Base-by-base conservation (phyloP, 306 rosid genomes). In the Cucumis melo region DNA sequence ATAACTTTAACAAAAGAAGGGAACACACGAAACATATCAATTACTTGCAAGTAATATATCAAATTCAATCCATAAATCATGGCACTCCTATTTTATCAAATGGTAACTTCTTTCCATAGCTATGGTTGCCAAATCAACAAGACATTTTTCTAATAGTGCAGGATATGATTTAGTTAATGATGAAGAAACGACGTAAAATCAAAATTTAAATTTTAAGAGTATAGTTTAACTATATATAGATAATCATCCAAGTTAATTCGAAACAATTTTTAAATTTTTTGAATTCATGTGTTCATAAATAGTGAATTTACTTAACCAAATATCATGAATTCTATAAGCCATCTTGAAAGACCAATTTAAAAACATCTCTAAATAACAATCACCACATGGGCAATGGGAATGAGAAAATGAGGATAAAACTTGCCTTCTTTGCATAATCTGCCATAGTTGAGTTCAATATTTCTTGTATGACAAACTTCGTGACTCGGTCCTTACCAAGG, bases 401-500 rank as follows among this genome's bases (percentile, higher is more conserved):
- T 32, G 16, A 75, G n/a, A 24, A 12, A 44, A 63, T 57, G 73
- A 78, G 14, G 48, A 41, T 36, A 34, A 16, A 34, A 82, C 89
- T 86, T 81, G 72, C 97, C 91, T 88, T 83, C 86, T 71, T 82
- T 20, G 78, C 90, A 63, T 87, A 93, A 78, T 89, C 91, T 81
- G 87, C 91, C 92, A 91, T 84, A 56, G 92, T 79, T 72, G 89
- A 88, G 77, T 85, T 93, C 42, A 93, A 84, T 64, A 93, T 87
- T 83, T 93, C 98, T 79, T 93, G 96, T 73, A 93, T 87, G 61
- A 83, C 87, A 81, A 91, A 93, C 79, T 81, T 88, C 1, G 83
- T 88, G 66, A 93, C 97, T 11, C 92, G 85, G 46, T 93, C 91
- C 79, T 91, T 83, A 66, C 98, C 98, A 67, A 89, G 86, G 61